These are phyloP conservation scores for Styphnolobium japonicum DNA, from an alignment of 306 rosid genomes.

Conservation along the genomic window DNA sequence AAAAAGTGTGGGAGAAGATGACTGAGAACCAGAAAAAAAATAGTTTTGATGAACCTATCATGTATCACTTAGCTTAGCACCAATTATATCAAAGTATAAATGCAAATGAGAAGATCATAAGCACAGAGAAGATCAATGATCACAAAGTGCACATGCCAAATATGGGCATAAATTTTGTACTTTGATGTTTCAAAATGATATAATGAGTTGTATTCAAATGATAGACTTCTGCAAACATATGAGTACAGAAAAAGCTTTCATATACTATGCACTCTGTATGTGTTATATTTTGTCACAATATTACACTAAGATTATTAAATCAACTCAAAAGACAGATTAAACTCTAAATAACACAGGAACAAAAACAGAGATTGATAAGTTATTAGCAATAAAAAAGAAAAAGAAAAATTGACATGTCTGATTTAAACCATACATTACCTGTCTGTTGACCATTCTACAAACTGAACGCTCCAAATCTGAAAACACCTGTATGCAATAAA, in stretches of 20 bases:
- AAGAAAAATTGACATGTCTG: not conserved
- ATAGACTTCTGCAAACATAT: not conserved
- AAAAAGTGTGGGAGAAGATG: not conserved
- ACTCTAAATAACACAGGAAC: not conserved
- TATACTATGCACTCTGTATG: too few relatives aligned
- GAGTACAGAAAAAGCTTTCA: not conserved
- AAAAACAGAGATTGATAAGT: constrained; percentile 10
- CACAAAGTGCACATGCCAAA: not conserved
- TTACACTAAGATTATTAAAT: not conserved
- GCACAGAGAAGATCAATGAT: not conserved
- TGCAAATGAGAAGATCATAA: not conserved
- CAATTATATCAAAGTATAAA: not conserved
- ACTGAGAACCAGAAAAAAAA: too few relatives aligned
- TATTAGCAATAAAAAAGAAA: not conserved
- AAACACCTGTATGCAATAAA: constrained; percentile 62
- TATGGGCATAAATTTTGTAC: not conserved
- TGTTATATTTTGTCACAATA: not conserved
- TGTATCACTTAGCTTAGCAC: not conserved
- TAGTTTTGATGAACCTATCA: not conserved
- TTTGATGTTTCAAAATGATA: not conserved
- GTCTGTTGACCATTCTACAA: constrained; percentile 92
- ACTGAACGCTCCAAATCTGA: constrained; percentile 97
- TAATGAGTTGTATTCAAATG: not conserved
- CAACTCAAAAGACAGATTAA: not conserved
- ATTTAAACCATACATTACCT: constrained; percentile 52